A percentile compares a stretch with the other conserved stretches of the same genome.
Evolutionary conservation across 192 early-diverging fungal species (phyloP).

Genomic region (Lunasporangiospora selenospora): DNA sequence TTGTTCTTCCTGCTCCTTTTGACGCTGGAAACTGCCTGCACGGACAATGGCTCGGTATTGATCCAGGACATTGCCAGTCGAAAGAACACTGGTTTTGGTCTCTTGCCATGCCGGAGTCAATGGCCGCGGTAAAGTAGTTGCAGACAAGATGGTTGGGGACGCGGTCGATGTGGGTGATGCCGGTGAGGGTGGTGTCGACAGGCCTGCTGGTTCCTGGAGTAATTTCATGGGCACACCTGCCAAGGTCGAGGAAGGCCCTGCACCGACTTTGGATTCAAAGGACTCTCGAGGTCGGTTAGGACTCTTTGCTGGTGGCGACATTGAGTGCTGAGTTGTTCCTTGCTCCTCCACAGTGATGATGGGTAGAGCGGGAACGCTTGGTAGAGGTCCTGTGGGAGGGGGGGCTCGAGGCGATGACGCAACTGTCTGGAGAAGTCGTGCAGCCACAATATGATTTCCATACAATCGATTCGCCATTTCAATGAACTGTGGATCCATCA

Average conservation of each 20-base stretch:
- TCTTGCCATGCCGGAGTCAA: slow-evolving; percentile 42
- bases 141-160: slow-evolving; percentile 11
- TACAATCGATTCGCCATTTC: slow-evolving; percentile 42
- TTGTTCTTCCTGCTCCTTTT: slow-evolving; percentile 8
- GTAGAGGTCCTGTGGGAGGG: background rate
- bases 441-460: slow-evolving; percentile 23
- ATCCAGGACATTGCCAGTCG: slow-evolving; percentile 32
- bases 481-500: slow-evolving; percentile 26
- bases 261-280: slow-evolving; percentile 19
- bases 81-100: slow-evolving; percentile 30
- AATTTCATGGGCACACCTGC: too few relatives aligned
- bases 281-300: slow-evolving; percentile 28
- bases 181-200: too few relatives aligned
- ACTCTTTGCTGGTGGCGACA: slow-evolving; percentile 15
- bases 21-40: slow-evolving; percentile 16
- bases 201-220: background rate
- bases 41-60: slow-evolving; percentile 40
- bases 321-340: background rate
- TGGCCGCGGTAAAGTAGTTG: slow-evolving; percentile 26
- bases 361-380: background rate
- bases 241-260: background rate
- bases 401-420: background rate
- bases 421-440: slow-evolving; percentile 1
- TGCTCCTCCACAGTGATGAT: background rate
- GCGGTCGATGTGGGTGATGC: slow-evolving; percentile 26